A percentile compares a stretch with the other conserved stretches of the same genome.
These are phyloP conservation scores for Pseudocercospora ulei DNA, from an alignment of 2,329 filamentous ascomycete genomes.

Conservation along the genomic window DNA sequence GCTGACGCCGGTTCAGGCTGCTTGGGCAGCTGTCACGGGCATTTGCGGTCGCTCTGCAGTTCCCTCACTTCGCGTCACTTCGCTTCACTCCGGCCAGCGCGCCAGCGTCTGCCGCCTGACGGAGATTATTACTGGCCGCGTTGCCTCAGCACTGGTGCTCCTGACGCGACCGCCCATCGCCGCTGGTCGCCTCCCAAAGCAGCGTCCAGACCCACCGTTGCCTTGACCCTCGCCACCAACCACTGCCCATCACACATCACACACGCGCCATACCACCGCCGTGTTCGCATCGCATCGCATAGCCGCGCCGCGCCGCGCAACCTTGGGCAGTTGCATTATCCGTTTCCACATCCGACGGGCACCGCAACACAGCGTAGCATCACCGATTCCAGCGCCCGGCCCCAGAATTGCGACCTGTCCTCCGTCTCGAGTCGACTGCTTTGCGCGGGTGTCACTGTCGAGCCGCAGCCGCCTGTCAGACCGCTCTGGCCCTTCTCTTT, in stretches of 20 bases:
- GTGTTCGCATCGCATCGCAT: constrained; percentile 1
- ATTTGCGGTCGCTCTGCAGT: too few species aligned
- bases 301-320: neutral
- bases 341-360: neutral
- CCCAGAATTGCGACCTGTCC: neutral
- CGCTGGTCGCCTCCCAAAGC: too few species aligned
- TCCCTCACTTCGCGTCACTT: too few species aligned
- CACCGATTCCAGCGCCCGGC: neutral
- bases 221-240: neutral
- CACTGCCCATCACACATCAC: too few species aligned
- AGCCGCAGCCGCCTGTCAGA: constrained; percentile 18
- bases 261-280: neutral
- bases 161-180: too few species aligned
- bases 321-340: neutral
- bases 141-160: too few species aligned
- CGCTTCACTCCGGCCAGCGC: too few species aligned
- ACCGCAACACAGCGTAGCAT: constrained; percentile 1
- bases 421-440: neutral
- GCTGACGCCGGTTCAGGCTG: too few species aligned
- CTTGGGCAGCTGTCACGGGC: too few species aligned
- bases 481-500: constrained; percentile 11
- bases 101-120: too few species aligned
- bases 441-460: constrained; percentile 19
- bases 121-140: too few species aligned
- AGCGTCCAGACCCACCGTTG: too few species aligned